A percentile compares a stretch with the other conserved stretches of the same genome.
phyloP scores from a whole-genome alignment of 2,329 filamentous ascomycete genomes.

The Alternaria triticina region DNA sequence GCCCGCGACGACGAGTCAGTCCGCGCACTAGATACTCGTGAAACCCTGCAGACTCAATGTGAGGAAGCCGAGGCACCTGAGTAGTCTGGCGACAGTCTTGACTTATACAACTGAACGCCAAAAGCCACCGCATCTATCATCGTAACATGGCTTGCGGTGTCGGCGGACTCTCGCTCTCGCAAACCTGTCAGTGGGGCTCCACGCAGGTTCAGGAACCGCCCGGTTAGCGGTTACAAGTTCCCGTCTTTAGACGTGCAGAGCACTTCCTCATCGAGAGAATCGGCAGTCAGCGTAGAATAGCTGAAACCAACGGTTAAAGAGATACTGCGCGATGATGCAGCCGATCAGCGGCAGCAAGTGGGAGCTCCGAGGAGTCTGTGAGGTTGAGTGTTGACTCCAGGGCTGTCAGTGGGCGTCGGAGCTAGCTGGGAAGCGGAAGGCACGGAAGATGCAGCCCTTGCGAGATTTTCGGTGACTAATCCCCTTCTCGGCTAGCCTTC shows the following conservation, averaged over 20 bases:
- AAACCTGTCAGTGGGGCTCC: background rate
- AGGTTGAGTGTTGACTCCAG: background rate
- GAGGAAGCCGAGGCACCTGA: background rate
- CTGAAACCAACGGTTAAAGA: constrained; percentile 3
- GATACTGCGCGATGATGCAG: background rate
- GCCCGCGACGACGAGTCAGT: constrained; percentile 2
- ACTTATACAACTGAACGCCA: background rate
- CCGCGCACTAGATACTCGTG: background rate
- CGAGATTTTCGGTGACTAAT: constrained; percentile 2
- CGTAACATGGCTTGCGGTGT: background rate
- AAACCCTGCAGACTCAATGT: background rate
- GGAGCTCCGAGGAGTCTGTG: background rate
- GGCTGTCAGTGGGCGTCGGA: background rate
- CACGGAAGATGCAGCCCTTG: background rate
- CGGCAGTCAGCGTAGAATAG: background rate
- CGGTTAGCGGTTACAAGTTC: background rate
- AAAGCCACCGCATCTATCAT: background rate
- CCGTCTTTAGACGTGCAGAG: background rate
- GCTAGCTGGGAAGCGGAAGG: background rate
- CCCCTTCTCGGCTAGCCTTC: background rate
- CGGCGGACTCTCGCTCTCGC: background rate
- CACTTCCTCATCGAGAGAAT: background rate
- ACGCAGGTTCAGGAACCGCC: background rate
- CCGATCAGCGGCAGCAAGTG: background rate
- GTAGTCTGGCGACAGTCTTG: background rate